Evolutionary conservation across 192 early-diverging fungal genomes (phyloP).

Genomic region (Coemansia sp.): DNA sequence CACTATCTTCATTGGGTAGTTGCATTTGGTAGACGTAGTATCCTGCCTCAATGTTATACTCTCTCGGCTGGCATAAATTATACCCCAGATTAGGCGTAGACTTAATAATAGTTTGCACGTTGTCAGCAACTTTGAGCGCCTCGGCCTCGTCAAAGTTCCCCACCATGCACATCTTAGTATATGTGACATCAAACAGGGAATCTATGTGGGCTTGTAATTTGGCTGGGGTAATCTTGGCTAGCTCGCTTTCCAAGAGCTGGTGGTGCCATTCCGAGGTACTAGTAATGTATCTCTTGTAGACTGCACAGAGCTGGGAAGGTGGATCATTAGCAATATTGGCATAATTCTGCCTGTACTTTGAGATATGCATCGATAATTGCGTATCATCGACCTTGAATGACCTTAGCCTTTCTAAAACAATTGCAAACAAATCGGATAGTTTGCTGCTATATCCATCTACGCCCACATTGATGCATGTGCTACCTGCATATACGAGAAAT

Average conservation of each 20-base stretch:
- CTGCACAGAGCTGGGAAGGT: background rate
- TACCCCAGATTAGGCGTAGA: constrained; percentile 46
- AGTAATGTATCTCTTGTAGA: background rate
- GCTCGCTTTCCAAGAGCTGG: background rate
- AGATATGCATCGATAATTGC: background rate
- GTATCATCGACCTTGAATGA: background rate
- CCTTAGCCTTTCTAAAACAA: background rate
- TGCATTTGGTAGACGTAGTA: constrained; percentile 8
- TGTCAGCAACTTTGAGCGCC: background rate
- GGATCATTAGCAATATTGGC: background rate
- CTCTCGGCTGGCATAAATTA: constrained; percentile 88
- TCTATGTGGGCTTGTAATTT: background rate
- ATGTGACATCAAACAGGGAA: constrained; percentile 28
- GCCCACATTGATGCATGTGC: constrained; percentile 51
- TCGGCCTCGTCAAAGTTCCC: background rate
- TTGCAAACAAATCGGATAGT: background rate
- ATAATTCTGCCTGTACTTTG: background rate
- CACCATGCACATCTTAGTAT: background rate
- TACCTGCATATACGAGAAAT: constrained; percentile 29
- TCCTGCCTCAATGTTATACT: constrained; percentile 80
- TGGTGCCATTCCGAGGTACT: background rate
- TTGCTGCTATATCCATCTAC: background rate
- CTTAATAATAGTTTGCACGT: constrained; percentile 12
- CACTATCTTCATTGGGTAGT: background rate
- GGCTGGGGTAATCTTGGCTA: constrained; percentile 7